Percentiles rank a stretch among this genome's conserved stretches.
These are phyloP conservation scores for Ocimum tenuiflorum DNA, from an alignment of 257 asterid genomes.

Conservation along the genomic window DNA sequence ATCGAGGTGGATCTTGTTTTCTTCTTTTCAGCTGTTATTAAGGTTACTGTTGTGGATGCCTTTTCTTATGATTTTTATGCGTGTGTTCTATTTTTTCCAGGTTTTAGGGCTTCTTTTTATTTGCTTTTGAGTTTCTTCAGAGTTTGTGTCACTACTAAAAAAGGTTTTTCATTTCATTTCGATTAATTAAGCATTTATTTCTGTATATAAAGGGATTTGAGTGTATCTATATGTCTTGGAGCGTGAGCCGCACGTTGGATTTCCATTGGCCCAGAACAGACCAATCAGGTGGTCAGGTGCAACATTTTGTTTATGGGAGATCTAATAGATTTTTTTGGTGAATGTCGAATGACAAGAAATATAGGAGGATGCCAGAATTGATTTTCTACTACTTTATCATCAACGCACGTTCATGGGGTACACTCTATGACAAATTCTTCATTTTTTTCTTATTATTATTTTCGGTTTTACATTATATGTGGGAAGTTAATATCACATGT, in stretches of 20 bases:
- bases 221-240: slow-evolving; percentile 9
- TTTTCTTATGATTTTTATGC: slow-evolving; percentile 31
- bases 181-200: background rate
- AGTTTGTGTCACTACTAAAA: slow-evolving; percentile 22
- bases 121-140: slow-evolving; percentile 19
- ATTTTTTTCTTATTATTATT: too few relatives aligned
- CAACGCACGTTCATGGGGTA: too few relatives aligned
- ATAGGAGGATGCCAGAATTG: too few relatives aligned
- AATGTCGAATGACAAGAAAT: too few relatives aligned
- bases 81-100: slow-evolving; percentile 18
- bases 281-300: slow-evolving; percentile 36
- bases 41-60: slow-evolving; percentile 35
- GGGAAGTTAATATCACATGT: too few relatives aligned
- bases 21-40: slow-evolving; percentile 58
- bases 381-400: slow-evolving; percentile 12
- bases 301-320: slow-evolving; percentile 21
- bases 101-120: slow-evolving; percentile 21
- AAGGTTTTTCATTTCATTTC: background rate
- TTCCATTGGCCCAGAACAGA: slow-evolving; percentile 18
- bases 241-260: slow-evolving; percentile 26
- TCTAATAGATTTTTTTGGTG: too few relatives aligned
- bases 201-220: background rate
- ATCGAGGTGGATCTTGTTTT: slow-evolving; percentile 89
- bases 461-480: too few relatives aligned
- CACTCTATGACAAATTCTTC: too few relatives aligned